Evolutionary conservation across 78 protist genomes (phyloP).

Genomic region (Chrysochromulina parva): DNA sequence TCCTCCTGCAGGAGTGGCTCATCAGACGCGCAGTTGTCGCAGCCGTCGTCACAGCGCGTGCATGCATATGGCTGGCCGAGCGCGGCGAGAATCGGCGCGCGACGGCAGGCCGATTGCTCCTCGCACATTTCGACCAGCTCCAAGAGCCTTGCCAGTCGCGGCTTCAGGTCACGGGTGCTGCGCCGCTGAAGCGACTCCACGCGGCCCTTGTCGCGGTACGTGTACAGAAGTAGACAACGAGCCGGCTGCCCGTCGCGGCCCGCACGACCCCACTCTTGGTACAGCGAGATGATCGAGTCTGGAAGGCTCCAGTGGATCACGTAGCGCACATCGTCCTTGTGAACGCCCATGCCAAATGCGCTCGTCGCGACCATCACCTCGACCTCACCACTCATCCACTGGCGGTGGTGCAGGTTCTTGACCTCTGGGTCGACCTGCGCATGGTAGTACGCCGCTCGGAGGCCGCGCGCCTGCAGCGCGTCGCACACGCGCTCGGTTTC

Average conservation of each 20-base stretch:
- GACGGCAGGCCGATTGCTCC: not conserved
- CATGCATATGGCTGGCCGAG: too few species aligned
- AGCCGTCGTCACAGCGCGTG: not conserved
- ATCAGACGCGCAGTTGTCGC: not conserved
- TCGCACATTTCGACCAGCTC: too few species aligned
- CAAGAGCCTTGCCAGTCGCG: too few species aligned
- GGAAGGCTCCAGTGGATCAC: slow-evolving; percentile 92
- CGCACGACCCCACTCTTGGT: slow-evolving; percentile 82
- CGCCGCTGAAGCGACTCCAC: not conserved
- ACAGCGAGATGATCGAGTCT: slow-evolving; percentile 91
- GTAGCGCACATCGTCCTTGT: slow-evolving; percentile 89
- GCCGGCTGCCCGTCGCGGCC: slow-evolving; percentile 83
- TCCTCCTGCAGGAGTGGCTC: not conserved
- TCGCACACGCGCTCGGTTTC: slow-evolving; percentile 83
- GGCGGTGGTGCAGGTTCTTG: slow-evolving; percentile 62
- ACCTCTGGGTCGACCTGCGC: slow-evolving; percentile 59
- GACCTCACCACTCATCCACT: slow-evolving; percentile 75
- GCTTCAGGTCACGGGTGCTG: too few species aligned
- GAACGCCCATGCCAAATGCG: slow-evolving; percentile 99
- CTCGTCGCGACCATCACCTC: slow-evolving; percentile 92
- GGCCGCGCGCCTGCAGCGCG: slow-evolving; percentile 14
- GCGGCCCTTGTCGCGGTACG: not conserved
- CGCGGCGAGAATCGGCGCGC: not conserved
- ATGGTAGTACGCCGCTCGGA: not conserved
- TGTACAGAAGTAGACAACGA: not conserved